A percentile compares a stretch with the other conserved stretches of the same genome.
Conservation (phyloP, 129 eudicot genomes). For the Sambucus nigra region DNA sequence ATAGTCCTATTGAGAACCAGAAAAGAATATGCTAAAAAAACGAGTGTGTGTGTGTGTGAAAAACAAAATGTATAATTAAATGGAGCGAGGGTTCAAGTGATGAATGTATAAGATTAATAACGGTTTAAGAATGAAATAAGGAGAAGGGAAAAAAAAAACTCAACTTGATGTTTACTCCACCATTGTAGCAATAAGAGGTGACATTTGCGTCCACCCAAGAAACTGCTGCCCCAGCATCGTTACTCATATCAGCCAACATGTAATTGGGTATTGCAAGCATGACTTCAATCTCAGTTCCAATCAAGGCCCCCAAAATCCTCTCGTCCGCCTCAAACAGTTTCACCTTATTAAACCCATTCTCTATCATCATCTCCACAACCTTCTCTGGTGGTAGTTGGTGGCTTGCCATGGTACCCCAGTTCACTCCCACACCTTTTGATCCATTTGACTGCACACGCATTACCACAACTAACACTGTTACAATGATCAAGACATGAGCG, state of each 20-base stretch:
- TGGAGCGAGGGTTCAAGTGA: background rate
- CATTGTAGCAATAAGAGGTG: slow-evolving; percentile 48
- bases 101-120: too few relatives aligned
- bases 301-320: slow-evolving; percentile 53
- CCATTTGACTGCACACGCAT: slow-evolving; percentile 3
- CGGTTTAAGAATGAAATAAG: background rate
- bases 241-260: slow-evolving; percentile 69
- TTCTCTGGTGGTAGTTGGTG: slow-evolving; percentile 51
- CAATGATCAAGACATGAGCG: slow-evolving; percentile 11
- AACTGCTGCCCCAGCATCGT: slow-evolving; percentile 47
- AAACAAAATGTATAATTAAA: too few relatives aligned
- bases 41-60: background rate
- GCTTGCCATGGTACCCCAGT: slow-evolving; percentile 96
- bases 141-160: background rate
- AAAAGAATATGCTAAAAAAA: too few relatives aligned
- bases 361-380: slow-evolving; percentile 74
- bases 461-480: slow-evolving; percentile 6
- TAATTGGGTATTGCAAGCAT: slow-evolving; percentile 81
- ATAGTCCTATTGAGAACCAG: background rate
- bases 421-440: slow-evolving; percentile 48
- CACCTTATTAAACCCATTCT: slow-evolving; percentile 67
- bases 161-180: slow-evolving; percentile 80
- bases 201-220: slow-evolving; percentile 78
- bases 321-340: slow-evolving; percentile 82
- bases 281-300: slow-evolving; percentile 62